Evolutionary conservation across 352 stramenopile genomes (phyloP), one percentile per base, ranked within the genome.

Genomic region (Phytophthora multivora): DNA sequence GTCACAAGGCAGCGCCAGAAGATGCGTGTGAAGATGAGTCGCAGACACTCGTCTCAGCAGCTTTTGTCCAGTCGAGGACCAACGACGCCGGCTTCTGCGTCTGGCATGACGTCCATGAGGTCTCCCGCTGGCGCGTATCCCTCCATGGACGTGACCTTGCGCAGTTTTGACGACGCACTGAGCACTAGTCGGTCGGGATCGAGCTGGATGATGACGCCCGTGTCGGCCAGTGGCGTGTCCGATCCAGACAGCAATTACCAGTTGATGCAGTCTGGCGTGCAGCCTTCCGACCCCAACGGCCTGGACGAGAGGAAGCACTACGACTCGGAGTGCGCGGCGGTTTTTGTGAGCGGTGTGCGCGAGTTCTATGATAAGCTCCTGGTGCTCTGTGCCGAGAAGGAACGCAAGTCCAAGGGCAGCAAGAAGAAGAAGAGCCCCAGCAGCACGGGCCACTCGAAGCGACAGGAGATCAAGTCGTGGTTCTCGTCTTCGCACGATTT

Each of bases 401-500:
- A 85, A 5, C 83, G 83, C 53, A 91, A 91, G 54, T 59, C 71
- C 6, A 83, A 71, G 41, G 46, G 57, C 28, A 71, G 36, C 33
- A 73, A 71, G 42, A 85, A 78, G 48, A 87, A 80, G 30, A 84
- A 83, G 50, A 79, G 69, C 15, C 48, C 49, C 0, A 68, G 60
- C 36, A 86, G 74, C 11, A 70, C 56, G 38, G 81, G 84, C 19
- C 67, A 83, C 46, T 93, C 84, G 13, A 91, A 91, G 59, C 77
- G 81, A 0, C 82, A 93, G 46, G 85, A 93, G 61, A 84, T 93
- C 69, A 90, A 90, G 67, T 82, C 85, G 31, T 93, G 85, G 85
- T 93, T 93, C 39, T 91, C 83, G 36, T 91, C 82, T 2, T 89
- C 82, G 10, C 85, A 93, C 63, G 85, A 93, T 18, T 91, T 89